phyloP scores from a whole-genome alignment of 2,329 filamentous ascomycete species.

The Didymella arachidicola region DNA sequence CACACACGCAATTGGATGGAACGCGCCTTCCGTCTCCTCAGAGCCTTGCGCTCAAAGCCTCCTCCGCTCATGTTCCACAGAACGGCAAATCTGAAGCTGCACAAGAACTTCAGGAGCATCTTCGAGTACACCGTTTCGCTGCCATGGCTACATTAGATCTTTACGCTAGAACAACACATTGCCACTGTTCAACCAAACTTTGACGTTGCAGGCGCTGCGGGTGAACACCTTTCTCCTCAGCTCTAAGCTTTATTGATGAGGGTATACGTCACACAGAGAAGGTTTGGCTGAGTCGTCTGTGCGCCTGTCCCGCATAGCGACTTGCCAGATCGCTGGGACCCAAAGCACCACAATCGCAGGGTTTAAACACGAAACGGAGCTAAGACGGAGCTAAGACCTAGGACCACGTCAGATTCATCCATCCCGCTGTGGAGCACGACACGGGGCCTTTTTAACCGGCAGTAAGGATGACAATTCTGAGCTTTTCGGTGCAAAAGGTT shows the following conservation, averaged over 20 bases:
- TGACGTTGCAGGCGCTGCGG: not conserved
- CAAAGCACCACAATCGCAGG: conserved; percentile 13
- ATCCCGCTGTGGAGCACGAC: conserved; percentile 18
- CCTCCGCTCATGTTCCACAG: conserved; percentile 6
- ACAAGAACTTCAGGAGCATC: not conserved
- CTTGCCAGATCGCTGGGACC: conserved; percentile 14
- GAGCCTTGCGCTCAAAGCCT: conserved; percentile 2
- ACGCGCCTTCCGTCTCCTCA: not conserved
- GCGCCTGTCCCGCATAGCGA: conserved; percentile 1
- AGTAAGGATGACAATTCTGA: conserved; percentile 6
- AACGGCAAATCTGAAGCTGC: conserved; percentile 7
- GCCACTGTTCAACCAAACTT: not conserved
- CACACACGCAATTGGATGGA: conserved; percentile 3
- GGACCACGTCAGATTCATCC: conserved; percentile 14
- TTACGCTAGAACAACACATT: conserved; percentile 1
- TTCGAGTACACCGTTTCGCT: not conserved
- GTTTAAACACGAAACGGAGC: conserved; percentile 4
- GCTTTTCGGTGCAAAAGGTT: not conserved
- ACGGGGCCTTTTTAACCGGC: not conserved
- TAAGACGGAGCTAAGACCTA: conserved; percentile 17
- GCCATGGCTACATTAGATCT: not conserved
- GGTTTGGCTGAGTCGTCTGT: conserved; percentile 2
- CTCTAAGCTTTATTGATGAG: not conserved
- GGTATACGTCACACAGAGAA: conserved; percentile 17
- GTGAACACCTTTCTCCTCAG: not conserved